These are phyloP conservation scores for Plasmodium sp. DNA, from an alignment of 169 alveolate genomes.

Conservation along the genomic window DNA sequence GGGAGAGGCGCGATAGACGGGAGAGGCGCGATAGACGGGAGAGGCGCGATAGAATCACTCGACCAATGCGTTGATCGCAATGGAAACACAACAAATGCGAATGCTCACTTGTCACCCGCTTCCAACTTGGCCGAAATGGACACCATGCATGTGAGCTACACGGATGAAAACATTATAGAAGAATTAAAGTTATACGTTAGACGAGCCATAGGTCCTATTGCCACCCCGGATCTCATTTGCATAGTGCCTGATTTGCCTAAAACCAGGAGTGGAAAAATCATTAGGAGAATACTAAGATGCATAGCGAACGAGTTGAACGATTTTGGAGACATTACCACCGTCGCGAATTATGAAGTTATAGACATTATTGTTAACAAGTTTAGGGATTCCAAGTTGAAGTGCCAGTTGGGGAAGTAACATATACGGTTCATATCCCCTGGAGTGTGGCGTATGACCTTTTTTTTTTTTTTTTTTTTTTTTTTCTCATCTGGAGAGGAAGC, in stretches of 20 bases:
- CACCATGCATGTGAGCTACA: neutral
- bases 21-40: neutral
- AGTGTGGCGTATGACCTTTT: neutral
- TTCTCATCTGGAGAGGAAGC: neutral
- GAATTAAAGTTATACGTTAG: conserved; percentile 81
- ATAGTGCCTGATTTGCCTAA: conserved; percentile 92
- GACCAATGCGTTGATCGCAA: conserved; percentile 25
- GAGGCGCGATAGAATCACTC: neutral
- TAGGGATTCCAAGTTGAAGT: conserved; percentile 28
- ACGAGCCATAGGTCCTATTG: conserved; percentile 93
- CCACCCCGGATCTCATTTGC: conserved; percentile 92
- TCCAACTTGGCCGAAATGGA: neutral
- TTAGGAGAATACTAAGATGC: conserved; percentile 93
- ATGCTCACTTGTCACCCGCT: neutral
- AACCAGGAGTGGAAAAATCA: conserved; percentile 94
- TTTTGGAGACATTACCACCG: conserved; percentile 88
- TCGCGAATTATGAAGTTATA: conserved; percentile 88
- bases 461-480: neutral
- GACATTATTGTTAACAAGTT: conserved; percentile 77
- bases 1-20: no score
- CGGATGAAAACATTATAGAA: conserved; percentile 55
- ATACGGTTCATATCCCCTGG: neutral
- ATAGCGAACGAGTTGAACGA: conserved; percentile 87
- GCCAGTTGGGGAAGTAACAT: neutral
- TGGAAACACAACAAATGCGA: conserved; percentile 17